Evolutionary conservation across 768 basidiomycete genomes (phyloP), one percentile per base, ranked within the genome.

Genomic region (Boletus patriciae): DNA sequence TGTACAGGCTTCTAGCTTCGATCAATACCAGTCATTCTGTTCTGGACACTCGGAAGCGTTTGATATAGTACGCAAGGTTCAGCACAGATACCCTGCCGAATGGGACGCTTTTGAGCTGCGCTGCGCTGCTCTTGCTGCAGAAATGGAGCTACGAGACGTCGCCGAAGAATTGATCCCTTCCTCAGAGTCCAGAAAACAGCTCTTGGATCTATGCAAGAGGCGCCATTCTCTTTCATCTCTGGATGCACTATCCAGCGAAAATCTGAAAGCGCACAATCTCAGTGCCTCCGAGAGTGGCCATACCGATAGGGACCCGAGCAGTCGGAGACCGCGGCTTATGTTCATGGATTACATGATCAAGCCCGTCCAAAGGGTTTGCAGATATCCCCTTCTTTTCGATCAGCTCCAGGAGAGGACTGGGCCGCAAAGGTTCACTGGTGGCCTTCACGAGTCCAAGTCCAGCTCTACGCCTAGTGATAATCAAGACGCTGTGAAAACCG

Each of bases 311-410:
- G 68, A 64, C 68, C 68, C 59, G 7, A 50, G 29, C 43, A 46
- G 33, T 54, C 76, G 67, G 55, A 60, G 65, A 45, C 63, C 75
- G 13, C 81, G 82, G 21, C 80, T 90, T 37, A 78, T 80, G 55
- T 85, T 90, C 70, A 75, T 83, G 62, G 96, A 98, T 74, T 94
- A 94, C 68, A 81, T 98, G 75, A 98, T 99, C 75, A 94, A 94
- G 72, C 96, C 96, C n/a, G 82, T 98, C 16, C 96, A 99, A 72
- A 80, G 94, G 49, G 88, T 99, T 48, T 98, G 95, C 81, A 91
- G 88, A 63, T 99, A 99, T 68, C 93, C 94, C 18, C 80, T 98
- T 49, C 80, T 99, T 10, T 82, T 99, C 44, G 87, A 86, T 55
- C 86, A 90, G 63, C 80, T 97, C 36, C 73, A 71, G 31, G 62